Base-by-base conservation (phyloP, 2,329 filamentous ascomycete species). In the Fusarium bulbicola region DNA sequence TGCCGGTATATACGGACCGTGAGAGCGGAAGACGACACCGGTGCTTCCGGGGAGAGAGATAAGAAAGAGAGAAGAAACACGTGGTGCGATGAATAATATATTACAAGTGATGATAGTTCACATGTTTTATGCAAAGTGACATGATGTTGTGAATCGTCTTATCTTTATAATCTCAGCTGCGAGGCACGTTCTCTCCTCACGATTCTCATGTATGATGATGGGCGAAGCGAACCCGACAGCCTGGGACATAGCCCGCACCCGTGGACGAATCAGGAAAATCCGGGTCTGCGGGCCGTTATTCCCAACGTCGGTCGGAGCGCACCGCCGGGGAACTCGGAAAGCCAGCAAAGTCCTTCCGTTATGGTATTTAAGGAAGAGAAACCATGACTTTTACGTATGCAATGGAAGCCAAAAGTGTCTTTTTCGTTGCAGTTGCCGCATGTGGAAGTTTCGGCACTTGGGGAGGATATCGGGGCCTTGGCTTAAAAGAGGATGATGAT, bases 1-100 rank as follows among this genome's bases (percentile, higher is more conserved):
- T 28, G 60, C 52, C 75, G 75, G 75, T 77, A 63, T 62, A 70
- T 54, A 59, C 75, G 75, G 75, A 75, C 75, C 75, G 75, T 67
- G 68, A 69, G 69, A 72, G 75, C 75, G 75, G 74, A 16, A 46
- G 26, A 40, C 15, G 26, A 54, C 26, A 47, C 67, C 61, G 53
- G 62, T 40, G 50, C 15, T 40, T 45, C 40, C 47, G 54, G 50
- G 70, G 45, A 11, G 42, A 26, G 28, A 34, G 46, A 46, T 28
- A 37, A 42, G 42, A 18, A 59, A 59, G 49, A 47, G 36, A 32
- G 32, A 10, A 12, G 18, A 54, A 53, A 54, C 46, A 57, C 42
- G 58, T 57, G 57, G 57, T 46, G 32, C 24, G 34, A 32, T 28
- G 16, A 37, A 6, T 26, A 42, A 9, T 13, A 37, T 47, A 34